Conservation (phyloP, 2,329 filamentous ascomycete species). For the Monosporascus sp. region DNA sequence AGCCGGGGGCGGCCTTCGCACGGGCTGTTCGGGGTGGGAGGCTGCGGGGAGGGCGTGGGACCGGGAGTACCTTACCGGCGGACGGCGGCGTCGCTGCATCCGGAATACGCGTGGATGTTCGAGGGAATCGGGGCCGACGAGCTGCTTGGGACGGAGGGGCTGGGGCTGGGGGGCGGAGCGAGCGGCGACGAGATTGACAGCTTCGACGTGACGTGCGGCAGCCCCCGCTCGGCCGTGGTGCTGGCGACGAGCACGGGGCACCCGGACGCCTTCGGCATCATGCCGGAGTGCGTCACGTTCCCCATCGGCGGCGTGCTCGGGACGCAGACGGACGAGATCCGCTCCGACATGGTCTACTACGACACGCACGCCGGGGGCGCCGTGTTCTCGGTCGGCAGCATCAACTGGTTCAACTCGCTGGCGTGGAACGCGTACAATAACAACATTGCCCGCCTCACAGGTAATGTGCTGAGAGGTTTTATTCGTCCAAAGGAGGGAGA, state of each 20-base stretch:
- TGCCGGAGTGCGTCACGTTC: slow-evolving; percentile 15
- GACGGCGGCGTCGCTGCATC: slow-evolving; percentile 1
- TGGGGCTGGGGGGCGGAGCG: slow-evolving; percentile 24
- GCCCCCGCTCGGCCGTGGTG: slow-evolving; percentile 22
- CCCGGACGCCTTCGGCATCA: slow-evolving; percentile 16
- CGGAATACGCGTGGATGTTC: slow-evolving; percentile 8
- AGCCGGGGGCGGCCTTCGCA: slow-evolving; percentile 27
- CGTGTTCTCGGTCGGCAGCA: slow-evolving; percentile 18
- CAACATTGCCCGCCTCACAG: slow-evolving; percentile 19
- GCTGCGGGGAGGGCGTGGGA: slow-evolving; percentile 24
- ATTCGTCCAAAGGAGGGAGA: background rate
- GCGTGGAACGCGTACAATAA: slow-evolving; percentile 20
- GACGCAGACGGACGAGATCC: slow-evolving; percentile 14
- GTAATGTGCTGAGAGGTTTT: slow-evolving; percentile 12
- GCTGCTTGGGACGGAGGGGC: slow-evolving; percentile 14
- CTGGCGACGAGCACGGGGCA: slow-evolving; percentile 21
- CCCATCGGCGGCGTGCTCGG: slow-evolving; percentile 17
- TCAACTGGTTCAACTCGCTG: slow-evolving; percentile 20
- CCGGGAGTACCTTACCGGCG: slow-evolving; percentile 17
- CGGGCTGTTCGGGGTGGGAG: slow-evolving; percentile 26
- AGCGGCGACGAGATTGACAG: slow-evolving; percentile 32
- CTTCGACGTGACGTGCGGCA: slow-evolving; percentile 24
- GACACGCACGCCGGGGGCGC: slow-evolving; percentile 14
- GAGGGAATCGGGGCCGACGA: slow-evolving; percentile 7
- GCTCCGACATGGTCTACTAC: slow-evolving; percentile 19